phyloP scores from a whole-genome alignment of 805 yeast species.

The Candida pseudoglaebosa region DNA sequence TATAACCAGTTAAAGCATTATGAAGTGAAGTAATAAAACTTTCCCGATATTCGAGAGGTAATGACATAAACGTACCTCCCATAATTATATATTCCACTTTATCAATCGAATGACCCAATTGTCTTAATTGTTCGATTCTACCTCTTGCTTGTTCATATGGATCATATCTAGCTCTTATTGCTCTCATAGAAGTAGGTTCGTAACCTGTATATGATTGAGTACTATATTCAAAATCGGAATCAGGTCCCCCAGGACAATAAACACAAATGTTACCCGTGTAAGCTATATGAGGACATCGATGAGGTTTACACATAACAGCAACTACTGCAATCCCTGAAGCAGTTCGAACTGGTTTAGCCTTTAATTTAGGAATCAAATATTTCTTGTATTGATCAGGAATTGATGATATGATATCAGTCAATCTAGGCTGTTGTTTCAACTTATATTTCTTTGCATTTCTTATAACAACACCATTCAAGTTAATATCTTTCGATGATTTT shows the following conservation, averaged over 20 bases:
- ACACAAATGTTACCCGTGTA: slow-evolving; percentile 98
- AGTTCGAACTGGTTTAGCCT: slow-evolving; percentile 98
- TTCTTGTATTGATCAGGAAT: slow-evolving; percentile 95
- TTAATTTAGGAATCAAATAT: slow-evolving; percentile 83
- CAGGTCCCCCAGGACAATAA: slow-evolving; percentile 99
- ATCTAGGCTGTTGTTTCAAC: slow-evolving; percentile 85
- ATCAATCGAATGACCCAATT: slow-evolving; percentile 92
- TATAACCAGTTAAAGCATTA: slow-evolving; percentile 91
- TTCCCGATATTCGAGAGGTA: slow-evolving; percentile 87
- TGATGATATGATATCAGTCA: slow-evolving; percentile 90
- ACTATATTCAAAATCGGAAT: slow-evolving; percentile 94
- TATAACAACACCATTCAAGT: slow-evolving; percentile 84
- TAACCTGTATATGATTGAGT: slow-evolving; percentile 98
- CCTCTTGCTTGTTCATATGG: slow-evolving; percentile 99
- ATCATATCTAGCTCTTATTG: slow-evolving; percentile 97
- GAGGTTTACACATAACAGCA: slow-evolving; percentile 99
- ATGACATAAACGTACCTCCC: slow-evolving; percentile 99
- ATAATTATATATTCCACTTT: slow-evolving; percentile 96
- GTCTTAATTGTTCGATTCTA: slow-evolving; percentile 91
- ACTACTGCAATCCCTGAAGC: slow-evolving; percentile 99
- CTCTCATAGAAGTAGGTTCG: slow-evolving; percentile 98
- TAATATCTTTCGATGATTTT: slow-evolving; percentile 71
- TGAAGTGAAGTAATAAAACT: slow-evolving; percentile 84
- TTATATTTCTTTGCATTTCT: slow-evolving; percentile 86
- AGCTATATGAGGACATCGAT: slow-evolving; percentile 98